Base-by-base conservation (phyloP, 83 land plant species). In the Picea engelmannii region DNA sequence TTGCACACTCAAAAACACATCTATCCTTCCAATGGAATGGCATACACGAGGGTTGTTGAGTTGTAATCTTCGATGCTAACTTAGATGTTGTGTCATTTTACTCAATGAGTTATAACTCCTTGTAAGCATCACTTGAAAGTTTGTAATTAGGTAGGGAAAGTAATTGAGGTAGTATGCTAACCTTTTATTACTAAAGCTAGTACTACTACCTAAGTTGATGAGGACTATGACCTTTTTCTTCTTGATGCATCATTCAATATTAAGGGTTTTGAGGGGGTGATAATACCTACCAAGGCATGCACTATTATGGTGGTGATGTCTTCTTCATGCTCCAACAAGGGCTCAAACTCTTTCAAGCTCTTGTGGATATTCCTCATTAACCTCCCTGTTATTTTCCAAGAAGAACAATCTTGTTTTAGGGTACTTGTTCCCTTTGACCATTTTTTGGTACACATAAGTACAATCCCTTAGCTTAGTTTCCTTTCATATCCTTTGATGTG, bases 1-100 rank as follows among this genome's bases (percentile, higher is more conserved):
- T 10, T 66, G 13, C 68, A 10, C 68, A 6, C 68, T 15, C 24
- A 66, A 31, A 31, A 31, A 5, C 8, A 2, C 68, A 66, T 66
- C 68, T 66, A 66, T 3, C 68, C 68, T 15, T 10, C 68, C 68
- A 66, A 66, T 66, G 68, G 31, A 66, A 66, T 65, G 67, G 25
- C 3, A 10, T 24, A 24, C 15, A 66, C 2, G 12, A 31, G 25
- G 24, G 35, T 25, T 0, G 11, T 23, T 65, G 11, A 17, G 67
- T 65, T 65, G 25, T 21, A 65, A 65, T 9, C 68, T 25, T 15
- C 4, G 5, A 66, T 23, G 35, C 15, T 7, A 15, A 66, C 16
- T 66, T 20, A 10, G 13, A 66, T 8, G 15, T 66, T 66, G 68
- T 66, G 35, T 35, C 68, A 66, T 25, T 66, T 66, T 66, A 10